Evolutionary conservation across 306 rosid genomes (phyloP), one percentile per base, ranked within the genome.

Genomic region (Trifolium subterraneum): DNA sequence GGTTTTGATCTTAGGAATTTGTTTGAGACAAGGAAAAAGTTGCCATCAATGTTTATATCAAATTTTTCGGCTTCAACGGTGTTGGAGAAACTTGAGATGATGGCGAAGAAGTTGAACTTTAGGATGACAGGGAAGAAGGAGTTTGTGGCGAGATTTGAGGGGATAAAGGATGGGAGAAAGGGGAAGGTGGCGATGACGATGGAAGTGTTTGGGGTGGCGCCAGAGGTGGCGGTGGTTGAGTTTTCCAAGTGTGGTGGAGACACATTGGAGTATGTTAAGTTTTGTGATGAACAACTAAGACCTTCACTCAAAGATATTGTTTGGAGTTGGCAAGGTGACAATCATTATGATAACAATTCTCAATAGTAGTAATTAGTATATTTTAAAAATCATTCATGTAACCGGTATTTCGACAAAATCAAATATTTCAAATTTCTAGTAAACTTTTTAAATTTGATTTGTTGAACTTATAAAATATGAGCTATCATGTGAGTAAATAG

Each of bases 281-380:
- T 90, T 33, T 92, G 88, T 64, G 96, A 92, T 64, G 88, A 86
- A 14, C 87, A 90, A 7, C 82, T 87, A 8, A 84, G 98, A 63
- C 94, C 98, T n/a, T 89, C 96, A 0, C 82, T 90, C 12, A 83
- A 90, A 59, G 98, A 92, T 88, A 84, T 92, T 20, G 94, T 92
- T 59, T 92, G 98, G 98, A 81, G 87, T n/a, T 92, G 98, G 96
- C 98, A 90, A 60, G 98, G 96, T 29, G 92, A 90, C 7, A 8
- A 8, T 50, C 52, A 5, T 56, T 23, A 56, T 5, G 35, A 56
- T 56, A 12, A 56, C 14, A 56, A 22, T 5, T 11, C 63, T 55
- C 4, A 54, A 54, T 51, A 51, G 10, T 18, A 51, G 11, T 3
- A 5, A 18, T 4, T 51, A 7, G 29, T 54, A 9, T 20, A 54